phyloP scores from a whole-genome alignment of 176 grass and related monocot genomes.

The Phragmites australis region DNA sequence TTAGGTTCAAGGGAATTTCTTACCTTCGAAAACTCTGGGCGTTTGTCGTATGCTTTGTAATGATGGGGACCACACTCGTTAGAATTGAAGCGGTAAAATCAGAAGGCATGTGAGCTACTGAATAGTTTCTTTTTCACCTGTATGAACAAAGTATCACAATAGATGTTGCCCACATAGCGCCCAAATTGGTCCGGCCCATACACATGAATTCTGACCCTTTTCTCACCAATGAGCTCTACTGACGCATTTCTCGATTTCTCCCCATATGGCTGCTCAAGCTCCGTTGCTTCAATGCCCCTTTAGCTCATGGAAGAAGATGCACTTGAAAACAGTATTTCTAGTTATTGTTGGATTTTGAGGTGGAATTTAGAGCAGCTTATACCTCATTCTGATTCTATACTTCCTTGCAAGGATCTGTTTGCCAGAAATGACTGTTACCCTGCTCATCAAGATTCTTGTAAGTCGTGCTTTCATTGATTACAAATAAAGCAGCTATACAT shows the following conservation, averaged over 20 bases:
- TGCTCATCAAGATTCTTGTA: conserved; percentile 28
- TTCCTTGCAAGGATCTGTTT: conserved; percentile 54
- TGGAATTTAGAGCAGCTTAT: background rate
- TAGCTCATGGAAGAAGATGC: conserved; percentile 15
- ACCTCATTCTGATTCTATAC: conserved; percentile 76
- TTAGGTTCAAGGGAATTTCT: background rate
- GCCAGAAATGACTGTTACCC: conserved; percentile 30
- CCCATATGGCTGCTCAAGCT: conserved; percentile 53
- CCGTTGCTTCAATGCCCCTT: conserved; percentile 74
- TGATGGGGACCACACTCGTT: conserved; percentile 30
- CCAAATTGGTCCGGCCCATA: conserved; percentile 54
- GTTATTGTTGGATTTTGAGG: background rate
- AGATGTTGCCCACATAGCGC: conserved; percentile 53
- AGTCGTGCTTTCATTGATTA: conserved; percentile 9
- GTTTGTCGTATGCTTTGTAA: conserved; percentile 38
- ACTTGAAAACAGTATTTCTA: background rate
- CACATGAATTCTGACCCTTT: conserved; percentile 48
- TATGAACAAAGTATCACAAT: conserved; percentile 59
- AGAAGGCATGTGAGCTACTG: background rate
- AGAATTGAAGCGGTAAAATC: conserved; percentile 18
- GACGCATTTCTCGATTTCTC: conserved; percentile 55
- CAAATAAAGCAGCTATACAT: background rate
- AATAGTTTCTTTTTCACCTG: conserved; percentile 39
- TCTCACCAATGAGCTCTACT: conserved; percentile 52
- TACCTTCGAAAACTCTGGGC: conserved; percentile 53